Evolutionary conservation across 1,284 basidiomycete species (phyloP).

Genomic region (Ceratobasidium sp.): DNA sequence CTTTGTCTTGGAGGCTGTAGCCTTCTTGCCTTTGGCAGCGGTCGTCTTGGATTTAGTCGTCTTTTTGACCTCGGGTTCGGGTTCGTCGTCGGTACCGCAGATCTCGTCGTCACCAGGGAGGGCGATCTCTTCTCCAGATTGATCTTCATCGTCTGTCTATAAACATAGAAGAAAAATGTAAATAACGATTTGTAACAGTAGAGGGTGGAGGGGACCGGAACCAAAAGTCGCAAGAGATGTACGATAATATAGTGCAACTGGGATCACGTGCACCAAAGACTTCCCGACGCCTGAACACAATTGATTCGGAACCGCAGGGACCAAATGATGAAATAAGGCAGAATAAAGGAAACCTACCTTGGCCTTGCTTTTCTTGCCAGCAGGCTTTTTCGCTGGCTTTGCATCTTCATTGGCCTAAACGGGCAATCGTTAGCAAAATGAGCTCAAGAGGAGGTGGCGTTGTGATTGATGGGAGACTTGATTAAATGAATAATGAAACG

Average conservation of each 20-base stretch:
- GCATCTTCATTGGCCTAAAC: constrained; percentile 6
- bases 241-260: background rate
- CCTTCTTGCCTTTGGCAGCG: constrained; percentile 25
- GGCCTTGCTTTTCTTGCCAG: constrained; percentile 19
- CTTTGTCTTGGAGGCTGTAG: constrained; percentile 28
- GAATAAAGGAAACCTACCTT: constrained; percentile 19
- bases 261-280: background rate
- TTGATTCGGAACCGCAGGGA: background rate
- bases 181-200: background rate
- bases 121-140: constrained; percentile 34
- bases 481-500: background rate
- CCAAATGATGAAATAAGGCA: background rate
- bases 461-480: background rate
- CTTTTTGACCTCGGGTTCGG: constrained; percentile 16
- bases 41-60: constrained; percentile 10
- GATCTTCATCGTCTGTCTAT: constrained; percentile 30
- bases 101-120: constrained; percentile 37
- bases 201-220: background rate
- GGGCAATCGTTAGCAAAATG: background rate
- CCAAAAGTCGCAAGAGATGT: background rate
- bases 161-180: background rate
- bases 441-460: background rate
- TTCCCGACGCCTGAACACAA: background rate
- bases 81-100: constrained; percentile 29
- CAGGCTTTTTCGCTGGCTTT: constrained; percentile 34